Base-by-base conservation (phyloP, 2,329 filamentous ascomycete species). In the Penicillium sp. region DNA sequence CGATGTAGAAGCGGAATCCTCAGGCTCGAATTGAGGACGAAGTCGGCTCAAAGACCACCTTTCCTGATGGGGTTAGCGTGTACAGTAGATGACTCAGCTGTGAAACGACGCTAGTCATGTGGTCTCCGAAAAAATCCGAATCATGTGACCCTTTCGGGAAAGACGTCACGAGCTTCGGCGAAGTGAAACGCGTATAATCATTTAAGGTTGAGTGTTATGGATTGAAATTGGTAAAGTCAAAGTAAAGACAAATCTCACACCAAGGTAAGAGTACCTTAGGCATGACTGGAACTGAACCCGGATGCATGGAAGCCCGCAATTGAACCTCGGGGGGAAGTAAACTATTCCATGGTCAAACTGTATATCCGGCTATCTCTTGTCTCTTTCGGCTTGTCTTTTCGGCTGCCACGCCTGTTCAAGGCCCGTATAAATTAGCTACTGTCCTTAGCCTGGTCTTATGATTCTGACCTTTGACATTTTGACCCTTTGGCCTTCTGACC, bases 1-100 rank as follows among this genome's bases (percentile, higher is more conserved):
- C 59, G 61, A 59, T 64, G 58, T 62, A 56, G 61, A 61, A 54
- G 48, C 56, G 59, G 57, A 62, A 59, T 58, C 52, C 53, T 61
- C 40, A 57, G 56, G 61, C 57, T 57, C 54, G 50, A 29, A 55
- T 6, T 47, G 55, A 62, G 57, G 55, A 57, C 58, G 61, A 62
- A 50, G 57, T 58, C 52, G 52, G 56, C 45, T 47, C 50, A 38
- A 44, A 46, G 32, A 53, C 46, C 58, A 56, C 58, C 50, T 59
- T 59, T 29, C 59, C 51, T 44, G 3, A 59, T 57, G 1, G 2
- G 45, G 56, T 56, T 60, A 61, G 59, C 25, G 6, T 35, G 6
- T 10, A n/a, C 23, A 12, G 1, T 15, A n/a, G 35, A 27, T 52
- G 51, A 58, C 47, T 57, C 50, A 49, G 43, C 33, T 18, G 20